These are phyloP conservation scores for Taxillus chinensis DNA, from an alignment of 164 flowering plant genomes.

Conservation along the genomic window DNA sequence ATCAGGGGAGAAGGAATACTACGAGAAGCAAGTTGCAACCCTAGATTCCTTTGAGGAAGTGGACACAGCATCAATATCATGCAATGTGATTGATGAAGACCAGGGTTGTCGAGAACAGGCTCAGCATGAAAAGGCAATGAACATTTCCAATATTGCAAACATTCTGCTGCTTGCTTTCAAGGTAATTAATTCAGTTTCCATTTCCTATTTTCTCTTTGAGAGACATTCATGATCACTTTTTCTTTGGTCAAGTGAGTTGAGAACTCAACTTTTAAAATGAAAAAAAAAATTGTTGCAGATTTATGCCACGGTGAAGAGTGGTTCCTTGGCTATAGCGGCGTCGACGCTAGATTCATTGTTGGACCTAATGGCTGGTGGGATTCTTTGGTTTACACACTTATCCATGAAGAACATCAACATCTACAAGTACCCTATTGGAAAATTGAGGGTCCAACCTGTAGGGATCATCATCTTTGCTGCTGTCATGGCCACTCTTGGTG, in stretches of 20 bases:
- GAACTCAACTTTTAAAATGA: background rate
- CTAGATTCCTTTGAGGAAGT: constrained; percentile 61
- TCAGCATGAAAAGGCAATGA: constrained; percentile 61
- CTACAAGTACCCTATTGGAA: constrained; percentile 93
- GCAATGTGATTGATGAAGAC: constrained; percentile 22
- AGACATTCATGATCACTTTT: too few species aligned
- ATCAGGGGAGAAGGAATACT: constrained; percentile 38
- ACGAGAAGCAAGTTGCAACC: constrained; percentile 55
- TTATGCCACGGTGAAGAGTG: constrained; percentile 79
- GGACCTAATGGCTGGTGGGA: constrained; percentile 97
- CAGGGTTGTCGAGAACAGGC: constrained; percentile 28
- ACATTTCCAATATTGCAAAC: constrained; percentile 55
- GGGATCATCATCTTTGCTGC: constrained; percentile 96
- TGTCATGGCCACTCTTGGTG: constrained; percentile 96
- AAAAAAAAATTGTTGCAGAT: constrained; percentile 28
- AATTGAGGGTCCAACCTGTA: constrained; percentile 90
- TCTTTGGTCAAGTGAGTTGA: background rate
- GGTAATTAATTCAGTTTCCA: constrained; percentile 18
- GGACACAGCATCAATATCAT: constrained; percentile 22
- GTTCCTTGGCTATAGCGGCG: constrained; percentile 93
- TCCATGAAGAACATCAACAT: constrained; percentile 83
- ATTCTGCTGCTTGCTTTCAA: constrained; percentile 41
- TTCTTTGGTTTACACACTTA: constrained; percentile 93
- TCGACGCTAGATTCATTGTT: constrained; percentile 91
- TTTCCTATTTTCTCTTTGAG: background rate